Evolutionary conservation across 306 rosid genomes (phyloP), one percentile per base, ranked within the genome.

Genomic region (Sesbania bispinosa): DNA sequence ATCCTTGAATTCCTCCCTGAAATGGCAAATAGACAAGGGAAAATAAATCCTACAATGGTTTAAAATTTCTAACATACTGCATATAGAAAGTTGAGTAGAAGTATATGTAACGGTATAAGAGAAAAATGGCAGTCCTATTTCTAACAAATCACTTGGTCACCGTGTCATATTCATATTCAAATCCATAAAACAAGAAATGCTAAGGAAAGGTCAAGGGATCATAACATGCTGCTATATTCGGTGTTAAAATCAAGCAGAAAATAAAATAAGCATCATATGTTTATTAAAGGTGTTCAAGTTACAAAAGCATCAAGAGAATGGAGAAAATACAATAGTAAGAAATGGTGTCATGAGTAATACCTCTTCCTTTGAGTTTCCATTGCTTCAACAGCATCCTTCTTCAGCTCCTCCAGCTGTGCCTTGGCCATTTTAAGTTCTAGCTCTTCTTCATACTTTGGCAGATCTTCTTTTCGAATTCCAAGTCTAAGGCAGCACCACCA

Each of bases 1-100:
- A 65, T 87, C 95, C 86, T 94, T 94, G 82, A 94, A 94, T 74
- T 94, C 98, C 86, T 94, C 98, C 85, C 98, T 94, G 89, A 74
- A 77, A 87, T 71, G 29, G 33, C 68, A 71, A 73, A 59, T 46
- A 46, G 15, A 62, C 20, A 32, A 72, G 27, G 9, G 20, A 59
- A 60, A 43, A 39, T 67, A 6, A 67, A 43, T 75, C 15, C 15
- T 38, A 23, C 7, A 13, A 50, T 30, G 62, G 57, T 42, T 53
- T 53, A 46, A 35, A 71, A 26, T 6, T 60, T 32, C 63, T 48
- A 52, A 59, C 39, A 23, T 14, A 33, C 36, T 24, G 36, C 48
- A 32, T 8, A 5, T 15, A 26, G 42, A 9, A 14, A 50, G 6
- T 41, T 7, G 19, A 30, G 47, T 54, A 15, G 13, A 33, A 51